Base-by-base conservation (phyloP, 495 filamentous ascomycete species). In the Aspergillus funiculosus region DNA sequence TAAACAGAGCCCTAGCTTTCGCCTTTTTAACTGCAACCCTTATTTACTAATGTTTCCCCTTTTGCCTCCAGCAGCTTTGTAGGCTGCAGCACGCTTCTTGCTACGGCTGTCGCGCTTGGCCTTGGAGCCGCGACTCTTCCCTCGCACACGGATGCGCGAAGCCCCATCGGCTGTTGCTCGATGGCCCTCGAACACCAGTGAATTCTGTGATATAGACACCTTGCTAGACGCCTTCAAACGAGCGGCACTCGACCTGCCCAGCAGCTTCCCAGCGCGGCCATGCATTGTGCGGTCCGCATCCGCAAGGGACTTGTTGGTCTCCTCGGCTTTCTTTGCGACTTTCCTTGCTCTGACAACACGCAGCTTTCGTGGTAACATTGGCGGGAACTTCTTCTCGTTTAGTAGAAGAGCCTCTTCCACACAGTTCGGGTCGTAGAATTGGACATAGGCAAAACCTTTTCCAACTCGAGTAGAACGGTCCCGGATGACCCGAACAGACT, bases 361-460 rank as follows among this genome's bases (percentile, higher is more conserved):
- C 8, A 99, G 73, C 46, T 83, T 82, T 6, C 94, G 81, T 24
- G 94, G 92, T 9, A 96, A 76, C 74, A 95, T 80, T 0, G 91
- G 90, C 6, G 89, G 89, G 63, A 89, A 96, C 49, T 86, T 91
- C 75, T 96, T 94, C 24, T 80, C 90, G 50, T 94, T 77, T 48
- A 87, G 76, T 22, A 92, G 72, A 6, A 99, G 73, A 2, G 94
- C 91, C 24, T 84, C 79, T 60, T 99, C 94, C 19, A 97, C 90
- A 13, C 80, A 71, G 59, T 90, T 95, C 19, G 71, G 74, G 53
- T 96, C 86, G 77, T 91, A 64, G 63, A 97, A 99, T 56, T 99
- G 94, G 25, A 99, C 89, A 56, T 99, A 99, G 15, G 94, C 94
- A 62, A 99, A 88, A 10, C 94, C 94, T 63, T 99, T 97, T 35